phyloP scores from a whole-genome alignment of 2,329 filamentous ascomycete genomes.

The Aureobasidium sp. region DNA sequence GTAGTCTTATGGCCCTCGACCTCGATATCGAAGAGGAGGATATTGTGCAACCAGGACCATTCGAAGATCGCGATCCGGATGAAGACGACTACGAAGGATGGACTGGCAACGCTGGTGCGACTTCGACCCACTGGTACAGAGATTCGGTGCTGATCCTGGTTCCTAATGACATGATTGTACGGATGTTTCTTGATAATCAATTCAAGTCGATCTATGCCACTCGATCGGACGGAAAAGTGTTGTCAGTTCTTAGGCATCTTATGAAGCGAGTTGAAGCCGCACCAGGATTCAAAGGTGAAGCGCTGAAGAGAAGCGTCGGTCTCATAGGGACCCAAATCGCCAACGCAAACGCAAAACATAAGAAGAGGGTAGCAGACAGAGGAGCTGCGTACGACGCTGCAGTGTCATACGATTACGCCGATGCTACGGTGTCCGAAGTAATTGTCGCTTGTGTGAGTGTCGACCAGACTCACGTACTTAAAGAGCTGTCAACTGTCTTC shows the following conservation, averaged over 20 bases:
- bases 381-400: too few species aligned
- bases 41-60: conserved; percentile 21
- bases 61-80: conserved; percentile 23
- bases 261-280: neutral
- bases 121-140: conserved; percentile 25
- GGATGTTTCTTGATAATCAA: neutral
- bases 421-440: neutral
- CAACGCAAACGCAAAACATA: too few species aligned
- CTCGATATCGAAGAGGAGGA: conserved; percentile 19
- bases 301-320: neutral
- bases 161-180: neutral
- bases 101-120: conserved; percentile 26
- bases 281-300: neutral
- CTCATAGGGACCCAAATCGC: neutral
- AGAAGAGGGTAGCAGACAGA: too few species aligned
- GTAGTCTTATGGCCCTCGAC: conserved; percentile 9
- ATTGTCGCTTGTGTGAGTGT: neutral
- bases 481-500: neutral
- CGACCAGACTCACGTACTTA: neutral
- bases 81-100: conserved; percentile 25
- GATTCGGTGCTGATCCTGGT: conserved; percentile 22
- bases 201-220: neutral
- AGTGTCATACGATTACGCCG: neutral
- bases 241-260: neutral
- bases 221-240: neutral